phyloP scores from a whole-genome alignment of 441 rosid genomes.

The Rhodomyrtus psidioides region DNA sequence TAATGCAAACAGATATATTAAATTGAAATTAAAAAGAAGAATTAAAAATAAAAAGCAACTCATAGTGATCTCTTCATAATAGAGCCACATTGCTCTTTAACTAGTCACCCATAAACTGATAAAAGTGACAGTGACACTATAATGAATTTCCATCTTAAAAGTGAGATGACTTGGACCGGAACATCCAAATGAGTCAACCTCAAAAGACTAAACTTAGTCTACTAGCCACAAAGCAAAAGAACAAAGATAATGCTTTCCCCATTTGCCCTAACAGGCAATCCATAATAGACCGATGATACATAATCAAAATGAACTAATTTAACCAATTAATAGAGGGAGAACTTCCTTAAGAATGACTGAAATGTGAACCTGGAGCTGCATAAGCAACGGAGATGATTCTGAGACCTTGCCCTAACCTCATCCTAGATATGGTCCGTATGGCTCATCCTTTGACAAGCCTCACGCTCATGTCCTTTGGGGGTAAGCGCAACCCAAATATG shows the following conservation, averaged over 20 bases:
- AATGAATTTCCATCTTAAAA: neutral
- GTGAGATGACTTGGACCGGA: neutral
- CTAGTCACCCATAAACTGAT: neutral
- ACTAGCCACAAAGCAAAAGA: neutral
- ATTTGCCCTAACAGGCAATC: neutral
- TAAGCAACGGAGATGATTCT: neutral
- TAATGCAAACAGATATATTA: neutral
- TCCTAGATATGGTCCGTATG: neutral
- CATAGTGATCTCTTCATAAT: neutral
- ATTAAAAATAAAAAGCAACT: neutral
- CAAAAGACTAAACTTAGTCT: neutral
- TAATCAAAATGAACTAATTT: neutral
- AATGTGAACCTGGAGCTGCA: neutral
- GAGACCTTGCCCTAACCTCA: neutral
- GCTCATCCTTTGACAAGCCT: neutral
- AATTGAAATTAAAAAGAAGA: neutral
- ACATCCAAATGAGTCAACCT: neutral
- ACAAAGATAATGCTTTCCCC: neutral
- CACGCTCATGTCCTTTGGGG: neutral
- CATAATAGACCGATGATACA: neutral
- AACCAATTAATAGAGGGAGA: neutral
- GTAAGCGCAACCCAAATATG: neutral
- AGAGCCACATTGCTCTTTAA: neutral
- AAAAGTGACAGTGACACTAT: neutral
- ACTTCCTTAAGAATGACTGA: neutral